Evolutionary conservation across 371 early-diverging fungal species (phyloP), one percentile per base, ranked within the genome.

Genomic region (Saksenaea oblongispora): DNA sequence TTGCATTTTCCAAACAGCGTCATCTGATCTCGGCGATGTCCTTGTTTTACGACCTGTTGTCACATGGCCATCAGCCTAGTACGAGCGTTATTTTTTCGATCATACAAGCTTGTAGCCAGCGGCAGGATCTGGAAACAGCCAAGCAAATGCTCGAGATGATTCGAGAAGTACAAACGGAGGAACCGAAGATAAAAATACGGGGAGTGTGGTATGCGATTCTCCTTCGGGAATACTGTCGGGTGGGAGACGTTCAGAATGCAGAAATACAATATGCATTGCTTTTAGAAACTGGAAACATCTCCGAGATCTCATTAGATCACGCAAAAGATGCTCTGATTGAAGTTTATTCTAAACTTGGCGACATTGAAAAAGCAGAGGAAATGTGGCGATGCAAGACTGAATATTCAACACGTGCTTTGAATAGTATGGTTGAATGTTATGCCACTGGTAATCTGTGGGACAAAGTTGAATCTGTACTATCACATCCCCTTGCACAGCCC

Each of bases 11-110:
- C 9, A 41, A 35, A 7, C 26, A 42, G 17, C 59, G 28, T 39
- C 65, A 62, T 34, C 18, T 70, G 17, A n/a, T 65, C 14, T 65
- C 70, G 13, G 65, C 65, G 2, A 34, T 70, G 15, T 53, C 70
- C 9, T 24, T 70, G n/a, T 55, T 53, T 15, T 70, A 65, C 34
- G 70, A 70, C 17, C 22, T 62, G 54, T 13, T 70, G 5, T 41
- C 58, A 14, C 27, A 47, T 34, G 70, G 65, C 2, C 60, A 64
- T 39, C 53, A 56, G 34, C 59, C 70, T 1, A 59, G 39, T 17
- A 62, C 61, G 17, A 35, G 35, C n/a, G 44, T 54, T 2, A 18
- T 63, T 9, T 58, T 31, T 39, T 26, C 42, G 28, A 53, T 67
- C 18, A 62, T 70, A 34, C 58, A 56, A 34, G 62, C 60, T 5